Conservation (phyloP, 163 green algal species). For the Volvox carteri region DNA sequence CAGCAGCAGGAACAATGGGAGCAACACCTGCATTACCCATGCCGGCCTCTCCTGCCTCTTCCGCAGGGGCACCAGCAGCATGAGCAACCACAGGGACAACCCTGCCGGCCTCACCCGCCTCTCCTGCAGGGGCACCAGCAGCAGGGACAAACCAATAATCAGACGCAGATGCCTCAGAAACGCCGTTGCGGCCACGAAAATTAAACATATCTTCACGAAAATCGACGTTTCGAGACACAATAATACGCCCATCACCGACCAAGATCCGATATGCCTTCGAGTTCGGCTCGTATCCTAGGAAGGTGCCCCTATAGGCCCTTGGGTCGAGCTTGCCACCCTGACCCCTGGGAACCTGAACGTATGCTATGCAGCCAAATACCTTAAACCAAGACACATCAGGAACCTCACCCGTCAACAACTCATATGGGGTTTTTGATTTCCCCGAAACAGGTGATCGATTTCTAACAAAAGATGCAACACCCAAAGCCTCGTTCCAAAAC, state of each 20-base stretch:
- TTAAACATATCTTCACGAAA: background rate
- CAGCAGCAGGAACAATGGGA: background rate
- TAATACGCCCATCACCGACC: background rate
- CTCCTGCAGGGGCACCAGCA: background rate
- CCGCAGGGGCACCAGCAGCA: background rate
- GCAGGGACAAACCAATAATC: background rate
- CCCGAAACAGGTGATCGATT: too few relatives aligned
- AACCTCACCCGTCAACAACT: background rate
- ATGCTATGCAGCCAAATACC: conserved; percentile 16
- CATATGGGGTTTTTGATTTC: too few relatives aligned
- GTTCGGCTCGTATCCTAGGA: conserved; percentile 11
- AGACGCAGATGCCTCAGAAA: background rate
- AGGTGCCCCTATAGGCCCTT: background rate
- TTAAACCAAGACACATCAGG: conserved; percentile 12
- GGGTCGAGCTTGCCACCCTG: background rate
- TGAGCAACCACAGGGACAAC: background rate
- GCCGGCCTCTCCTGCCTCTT: background rate
- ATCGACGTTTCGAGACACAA: too few relatives aligned
- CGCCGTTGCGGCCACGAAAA: background rate
- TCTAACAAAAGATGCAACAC: too few relatives aligned
- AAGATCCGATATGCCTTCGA: background rate
- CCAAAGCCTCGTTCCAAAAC: too few relatives aligned
- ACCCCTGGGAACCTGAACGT: background rate
- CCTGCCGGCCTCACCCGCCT: background rate
- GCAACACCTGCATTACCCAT: background rate